Conservation (phyloP, 495 filamentous ascomycete genomes). For the Chaetomium cochliodes region DNA sequence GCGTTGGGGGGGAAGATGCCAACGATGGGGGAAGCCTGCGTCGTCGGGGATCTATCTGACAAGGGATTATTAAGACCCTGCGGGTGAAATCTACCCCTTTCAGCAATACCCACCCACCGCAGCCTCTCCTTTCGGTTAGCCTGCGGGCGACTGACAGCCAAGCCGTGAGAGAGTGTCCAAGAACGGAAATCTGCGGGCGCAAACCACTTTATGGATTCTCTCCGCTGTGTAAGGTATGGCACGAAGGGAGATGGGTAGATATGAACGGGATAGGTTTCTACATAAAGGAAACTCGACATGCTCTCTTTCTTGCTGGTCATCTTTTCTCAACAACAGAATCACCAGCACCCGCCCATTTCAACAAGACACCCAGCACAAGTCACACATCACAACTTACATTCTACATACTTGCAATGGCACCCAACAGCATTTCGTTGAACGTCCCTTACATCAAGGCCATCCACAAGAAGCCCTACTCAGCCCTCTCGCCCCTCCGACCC, state of each 20-base stretch:
- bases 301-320: not conserved
- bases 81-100: not conserved
- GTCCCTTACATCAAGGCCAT: slow-evolving; percentile 23
- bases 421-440: slow-evolving; percentile 1
- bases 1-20: not conserved
- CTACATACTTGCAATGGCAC: not conserved
- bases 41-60: not conserved
- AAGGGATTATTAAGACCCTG: not conserved
- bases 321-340: not conserved
- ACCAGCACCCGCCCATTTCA: not conserved
- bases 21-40: too few relatives aligned
- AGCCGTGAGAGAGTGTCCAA: not conserved
- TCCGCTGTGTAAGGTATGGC: not conserved
- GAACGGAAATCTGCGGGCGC: not conserved
- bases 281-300: not conserved
- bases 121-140: not conserved
- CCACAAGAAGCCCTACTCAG: slow-evolving; percentile 45
- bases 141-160: not conserved
- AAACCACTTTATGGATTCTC: not conserved
- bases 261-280: not conserved
- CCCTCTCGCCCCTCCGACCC: slow-evolving; percentile 41
- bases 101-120: not conserved
- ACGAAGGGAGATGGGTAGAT: not conserved
- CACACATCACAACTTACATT: not conserved
- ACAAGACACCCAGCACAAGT: not conserved